A percentile compares a stretch with the other conserved stretches of the same genome.
These are phyloP conservation scores for Boletus huronensis DNA, from an alignment of 768 basidiomycete genomes.

Conservation along the genomic window DNA sequence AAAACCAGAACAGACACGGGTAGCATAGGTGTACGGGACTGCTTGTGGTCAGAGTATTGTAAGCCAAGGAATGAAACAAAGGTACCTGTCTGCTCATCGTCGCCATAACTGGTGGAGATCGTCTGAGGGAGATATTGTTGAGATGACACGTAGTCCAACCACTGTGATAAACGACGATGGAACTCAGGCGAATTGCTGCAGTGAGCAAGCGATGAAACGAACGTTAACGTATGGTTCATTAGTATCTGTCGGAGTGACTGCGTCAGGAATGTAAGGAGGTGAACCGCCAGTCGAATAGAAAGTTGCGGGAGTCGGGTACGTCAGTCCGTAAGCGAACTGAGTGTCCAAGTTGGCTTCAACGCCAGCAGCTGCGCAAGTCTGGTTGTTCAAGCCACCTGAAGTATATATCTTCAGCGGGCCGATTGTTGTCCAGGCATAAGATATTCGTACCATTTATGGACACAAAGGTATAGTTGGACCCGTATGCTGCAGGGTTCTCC, in stretches of 20 bases:
- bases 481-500: slow-evolving; percentile 46
- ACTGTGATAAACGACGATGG: slow-evolving; percentile 34
- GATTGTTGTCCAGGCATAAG: not conserved
- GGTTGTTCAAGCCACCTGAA: slow-evolving; percentile 59
- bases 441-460: slow-evolving; percentile 49
- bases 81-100: slow-evolving; percentile 68
- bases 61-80: not conserved
- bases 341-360: slow-evolving; percentile 65
- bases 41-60: not conserved
- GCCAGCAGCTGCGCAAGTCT: slow-evolving; percentile 51
- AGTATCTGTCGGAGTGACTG: slow-evolving; percentile 34
- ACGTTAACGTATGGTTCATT: slow-evolving; percentile 51
- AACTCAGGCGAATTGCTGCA: not conserved
- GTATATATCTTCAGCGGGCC: slow-evolving; percentile 5
- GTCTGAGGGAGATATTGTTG: slow-evolving; percentile 49
- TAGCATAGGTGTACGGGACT: slow-evolving; percentile 59
- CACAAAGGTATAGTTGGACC: slow-evolving; percentile 49
- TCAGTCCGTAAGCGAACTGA: slow-evolving; percentile 64
- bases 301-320: slow-evolving; percentile 55
- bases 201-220: slow-evolving; percentile 10
- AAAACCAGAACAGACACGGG: slow-evolving; percentile 55
- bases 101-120: slow-evolving; percentile 72
- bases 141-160: slow-evolving; percentile 57
- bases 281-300: slow-evolving; percentile 62
- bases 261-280: slow-evolving; percentile 56